phyloP scores from a whole-genome alignment of 23 red algal genomes.

The Gracilaria caudata region DNA sequence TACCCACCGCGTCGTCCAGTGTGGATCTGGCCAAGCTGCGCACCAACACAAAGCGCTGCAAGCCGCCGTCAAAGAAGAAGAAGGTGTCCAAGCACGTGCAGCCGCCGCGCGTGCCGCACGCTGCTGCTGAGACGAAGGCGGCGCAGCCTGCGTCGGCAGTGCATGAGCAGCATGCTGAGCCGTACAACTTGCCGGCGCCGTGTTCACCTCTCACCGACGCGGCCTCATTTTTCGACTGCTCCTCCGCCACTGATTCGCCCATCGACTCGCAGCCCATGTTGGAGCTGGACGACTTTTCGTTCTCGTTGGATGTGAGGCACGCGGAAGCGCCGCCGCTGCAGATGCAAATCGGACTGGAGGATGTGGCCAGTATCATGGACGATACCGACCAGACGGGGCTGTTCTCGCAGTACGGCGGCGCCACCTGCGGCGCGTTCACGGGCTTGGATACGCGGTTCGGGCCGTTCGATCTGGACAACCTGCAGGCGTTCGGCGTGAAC shows the following conservation, averaged over 20 bases:
- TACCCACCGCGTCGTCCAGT: slow-evolving; percentile 16
- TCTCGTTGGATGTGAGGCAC: slow-evolving; percentile 26
- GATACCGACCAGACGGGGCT: slow-evolving; percentile 4
- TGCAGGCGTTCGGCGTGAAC: slow-evolving; percentile 5
- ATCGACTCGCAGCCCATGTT: slow-evolving; percentile 26
- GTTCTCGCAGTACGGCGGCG: slow-evolving; percentile 16
- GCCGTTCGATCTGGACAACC: slow-evolving; percentile 7
- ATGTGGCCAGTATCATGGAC: slow-evolving; percentile 34
- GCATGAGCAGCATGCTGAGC: neutral
- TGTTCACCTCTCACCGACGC: slow-evolving; percentile 17
- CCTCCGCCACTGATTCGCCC: neutral
- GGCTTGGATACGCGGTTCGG: slow-evolving; percentile 1
- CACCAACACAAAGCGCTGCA: neutral
- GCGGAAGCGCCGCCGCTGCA: neutral
- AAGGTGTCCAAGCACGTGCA: neutral
- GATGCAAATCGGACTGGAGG: slow-evolving; percentile 18
- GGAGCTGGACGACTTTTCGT: slow-evolving; percentile 25
- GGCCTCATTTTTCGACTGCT: slow-evolving; percentile 22
- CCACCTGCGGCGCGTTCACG: neutral
- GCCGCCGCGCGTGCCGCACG: neutral
- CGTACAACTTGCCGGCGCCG: neutral
- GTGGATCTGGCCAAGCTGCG: slow-evolving; percentile 28
- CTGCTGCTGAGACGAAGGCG: neutral
- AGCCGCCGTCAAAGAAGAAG: slow-evolving; percentile 16
- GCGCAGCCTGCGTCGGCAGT: neutral